Conservation (phyloP, 225 moss, liverwort and hornwort genomes). For the Polytrichum formosum region DNA sequence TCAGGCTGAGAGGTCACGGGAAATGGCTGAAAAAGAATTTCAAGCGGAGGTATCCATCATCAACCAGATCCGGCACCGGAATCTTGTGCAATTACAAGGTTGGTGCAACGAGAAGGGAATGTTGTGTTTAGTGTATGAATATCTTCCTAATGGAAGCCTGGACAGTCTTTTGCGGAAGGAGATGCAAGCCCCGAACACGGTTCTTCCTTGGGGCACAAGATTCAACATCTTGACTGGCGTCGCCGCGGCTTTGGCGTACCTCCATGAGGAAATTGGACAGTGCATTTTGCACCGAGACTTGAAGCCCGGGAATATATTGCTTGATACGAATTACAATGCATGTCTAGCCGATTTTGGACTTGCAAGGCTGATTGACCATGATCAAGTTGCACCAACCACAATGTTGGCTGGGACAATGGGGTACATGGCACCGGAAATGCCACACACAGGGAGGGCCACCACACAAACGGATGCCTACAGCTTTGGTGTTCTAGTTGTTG, state of each 20-base stretch:
- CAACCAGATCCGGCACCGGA: conserved; percentile 65
- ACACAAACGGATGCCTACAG: conserved; percentile 61
- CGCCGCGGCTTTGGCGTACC: conserved; percentile 41
- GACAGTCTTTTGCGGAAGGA: conserved; percentile 28
- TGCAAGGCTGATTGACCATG: conserved; percentile 40
- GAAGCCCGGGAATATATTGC: conserved; percentile 45
- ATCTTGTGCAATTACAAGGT: conserved; percentile 75
- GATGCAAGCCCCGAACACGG: conserved; percentile 28
- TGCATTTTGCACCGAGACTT: conserved; percentile 48
- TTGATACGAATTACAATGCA: conserved; percentile 44
- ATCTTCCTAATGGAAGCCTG: conserved; percentile 36
- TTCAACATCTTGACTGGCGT: conserved; percentile 52
- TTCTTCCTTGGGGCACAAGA: conserved; percentile 45
- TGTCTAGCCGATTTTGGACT: conserved; percentile 51
- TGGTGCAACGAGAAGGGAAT: conserved; percentile 65
- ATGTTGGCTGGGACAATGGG: conserved; percentile 46
- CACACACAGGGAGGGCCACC: conserved; percentile 37
- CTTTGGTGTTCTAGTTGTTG: conserved; percentile 63
- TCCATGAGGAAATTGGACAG: conserved; percentile 52
- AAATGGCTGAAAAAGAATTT: conserved; percentile 60
- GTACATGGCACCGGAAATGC: conserved; percentile 66
- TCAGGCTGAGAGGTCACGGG: conserved; percentile 40
- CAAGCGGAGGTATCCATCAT: conserved; percentile 76
- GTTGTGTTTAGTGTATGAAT: conserved; percentile 58
- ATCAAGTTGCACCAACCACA: conserved; percentile 36